phyloP scores from a whole-genome alignment of 805 yeast species.

The Lipomyces sp. region DNA sequence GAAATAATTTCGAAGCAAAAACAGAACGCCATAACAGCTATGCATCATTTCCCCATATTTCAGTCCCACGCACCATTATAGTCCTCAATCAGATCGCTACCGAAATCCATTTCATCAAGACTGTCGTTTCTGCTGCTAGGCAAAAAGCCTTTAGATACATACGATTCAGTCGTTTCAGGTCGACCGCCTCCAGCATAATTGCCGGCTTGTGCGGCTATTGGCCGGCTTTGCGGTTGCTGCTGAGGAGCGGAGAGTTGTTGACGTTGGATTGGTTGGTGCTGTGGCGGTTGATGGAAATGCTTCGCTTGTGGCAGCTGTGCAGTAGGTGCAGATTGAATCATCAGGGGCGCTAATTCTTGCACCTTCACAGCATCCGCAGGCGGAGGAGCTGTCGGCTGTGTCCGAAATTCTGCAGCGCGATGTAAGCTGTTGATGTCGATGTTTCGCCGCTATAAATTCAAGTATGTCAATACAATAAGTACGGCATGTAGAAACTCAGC shows the following conservation, averaged over 20 bases:
- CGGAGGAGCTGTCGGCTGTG: not conserved
- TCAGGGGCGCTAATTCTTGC: not conserved
- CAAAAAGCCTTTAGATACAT: slow-evolving; percentile 1
- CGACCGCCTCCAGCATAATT: not conserved
- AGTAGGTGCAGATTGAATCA: not conserved
- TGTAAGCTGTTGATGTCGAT: slow-evolving; percentile 19
- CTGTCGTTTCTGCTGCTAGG: slow-evolving; percentile 1
- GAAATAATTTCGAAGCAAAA: not conserved
- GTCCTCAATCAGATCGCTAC: slow-evolving; percentile 21
- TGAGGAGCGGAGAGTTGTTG: not conserved
- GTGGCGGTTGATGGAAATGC: not conserved
- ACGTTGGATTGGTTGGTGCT: not conserved
- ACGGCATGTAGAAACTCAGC: not conserved
- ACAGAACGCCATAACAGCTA: not conserved
- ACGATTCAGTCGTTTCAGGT: not conserved
- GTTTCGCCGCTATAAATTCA: slow-evolving; percentile 1
- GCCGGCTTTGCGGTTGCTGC: not conserved
- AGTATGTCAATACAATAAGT: not conserved
- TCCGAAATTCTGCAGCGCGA: slow-evolving; percentile 18
- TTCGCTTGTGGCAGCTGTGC: not conserved
- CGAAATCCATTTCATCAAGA: slow-evolving; percentile 14
- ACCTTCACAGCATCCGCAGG: not conserved
- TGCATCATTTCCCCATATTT: no score
- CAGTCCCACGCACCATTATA: slow-evolving; percentile 11
- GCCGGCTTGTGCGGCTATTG: not conserved